Conservation (phyloP, 2,329 filamentous ascomycete genomes). For the Cordyceps cicadae region DNA sequence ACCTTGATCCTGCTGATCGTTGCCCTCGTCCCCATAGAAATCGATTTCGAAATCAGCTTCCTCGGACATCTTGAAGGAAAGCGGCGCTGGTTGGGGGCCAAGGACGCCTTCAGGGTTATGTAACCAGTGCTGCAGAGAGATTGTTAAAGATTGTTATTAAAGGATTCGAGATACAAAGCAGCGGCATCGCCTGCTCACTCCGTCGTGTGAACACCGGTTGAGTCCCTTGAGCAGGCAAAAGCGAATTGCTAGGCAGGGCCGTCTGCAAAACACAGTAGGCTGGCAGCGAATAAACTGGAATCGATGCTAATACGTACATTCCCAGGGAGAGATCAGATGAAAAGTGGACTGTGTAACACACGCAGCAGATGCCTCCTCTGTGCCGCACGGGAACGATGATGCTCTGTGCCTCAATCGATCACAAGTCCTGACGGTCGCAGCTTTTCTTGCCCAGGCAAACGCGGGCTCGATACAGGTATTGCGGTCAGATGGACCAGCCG, state of each 20-base stretch:
- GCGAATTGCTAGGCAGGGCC: neutral
- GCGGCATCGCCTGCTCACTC: neutral
- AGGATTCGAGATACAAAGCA: constrained; percentile 12
- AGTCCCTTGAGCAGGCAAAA: neutral
- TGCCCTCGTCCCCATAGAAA: constrained; percentile 55
- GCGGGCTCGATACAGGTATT: constrained; percentile 9
- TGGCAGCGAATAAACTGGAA: constrained; percentile 29
- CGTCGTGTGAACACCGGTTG: neutral
- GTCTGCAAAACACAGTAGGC: constrained; percentile 22
- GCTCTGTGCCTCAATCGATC: constrained; percentile 49
- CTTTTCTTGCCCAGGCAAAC: neutral
- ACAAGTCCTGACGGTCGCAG: constrained; percentile 5
- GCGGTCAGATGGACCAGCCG: constrained; percentile 5
- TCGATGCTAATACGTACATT: constrained; percentile 49
- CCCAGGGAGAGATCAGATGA: constrained; percentile 19
- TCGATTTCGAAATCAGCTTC: constrained; percentile 68
- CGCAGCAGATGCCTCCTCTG: constrained; percentile 35
- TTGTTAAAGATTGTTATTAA: constrained; percentile 13
- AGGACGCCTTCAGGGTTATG: neutral
- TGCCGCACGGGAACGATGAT: constrained; percentile 43
- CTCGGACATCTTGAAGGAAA: constrained; percentile 48
- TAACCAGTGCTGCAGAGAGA: constrained; percentile 6
- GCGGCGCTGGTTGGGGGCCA: neutral
- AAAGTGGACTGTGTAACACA: constrained; percentile 22
- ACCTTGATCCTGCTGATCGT: constrained; percentile 31